These are phyloP conservation scores for Cyanodermella asteris DNA, from an alignment of 2,329 filamentous ascomycete species.

Conservation along the genomic window DNA sequence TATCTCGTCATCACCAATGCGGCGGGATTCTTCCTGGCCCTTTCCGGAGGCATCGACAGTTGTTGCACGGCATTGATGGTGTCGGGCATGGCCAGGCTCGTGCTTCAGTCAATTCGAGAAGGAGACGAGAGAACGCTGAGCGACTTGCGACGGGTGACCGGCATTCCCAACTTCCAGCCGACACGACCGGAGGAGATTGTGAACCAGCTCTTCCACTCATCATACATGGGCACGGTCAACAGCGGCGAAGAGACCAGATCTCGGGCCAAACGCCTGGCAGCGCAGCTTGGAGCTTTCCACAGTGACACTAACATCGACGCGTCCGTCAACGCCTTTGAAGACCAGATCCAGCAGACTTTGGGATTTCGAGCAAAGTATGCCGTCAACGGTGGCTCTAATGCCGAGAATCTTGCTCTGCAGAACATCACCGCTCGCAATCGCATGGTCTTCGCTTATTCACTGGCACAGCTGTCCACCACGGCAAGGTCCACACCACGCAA, in stretches of 20 bases:
- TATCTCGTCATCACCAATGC: no score
- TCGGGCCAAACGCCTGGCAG: constrained; percentile 37
- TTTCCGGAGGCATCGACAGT: constrained; percentile 39
- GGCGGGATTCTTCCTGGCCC: constrained; percentile 23
- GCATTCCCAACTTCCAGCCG: constrained; percentile 27
- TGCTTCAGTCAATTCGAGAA: constrained; percentile 28
- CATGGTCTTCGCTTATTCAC: constrained; percentile 45
- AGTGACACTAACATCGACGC: constrained; percentile 52
- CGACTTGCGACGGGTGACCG: constrained; percentile 30
- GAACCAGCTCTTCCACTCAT: constrained; percentile 36
- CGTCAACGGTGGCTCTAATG: constrained; percentile 37
- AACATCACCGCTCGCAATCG: constrained; percentile 44
- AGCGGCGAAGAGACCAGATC: constrained; percentile 44
- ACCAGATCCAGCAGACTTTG: constrained; percentile 33
- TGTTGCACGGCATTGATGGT: constrained; percentile 30
- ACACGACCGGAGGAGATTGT: constrained; percentile 38
- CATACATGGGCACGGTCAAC: constrained; percentile 47
- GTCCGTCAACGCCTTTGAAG: constrained; percentile 34
- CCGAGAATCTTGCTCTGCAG: constrained; percentile 44
- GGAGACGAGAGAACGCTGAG: constrained; percentile 32
- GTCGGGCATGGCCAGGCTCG: constrained; percentile 33
- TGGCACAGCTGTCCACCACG: constrained; percentile 40
- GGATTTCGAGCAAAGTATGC: constrained; percentile 30
- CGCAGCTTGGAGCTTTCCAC: constrained; percentile 49
- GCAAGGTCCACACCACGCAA: constrained; percentile 34